Conservation (phyloP, 1,284 basidiomycete genomes). For the Apiotrichum sp. region DNA sequence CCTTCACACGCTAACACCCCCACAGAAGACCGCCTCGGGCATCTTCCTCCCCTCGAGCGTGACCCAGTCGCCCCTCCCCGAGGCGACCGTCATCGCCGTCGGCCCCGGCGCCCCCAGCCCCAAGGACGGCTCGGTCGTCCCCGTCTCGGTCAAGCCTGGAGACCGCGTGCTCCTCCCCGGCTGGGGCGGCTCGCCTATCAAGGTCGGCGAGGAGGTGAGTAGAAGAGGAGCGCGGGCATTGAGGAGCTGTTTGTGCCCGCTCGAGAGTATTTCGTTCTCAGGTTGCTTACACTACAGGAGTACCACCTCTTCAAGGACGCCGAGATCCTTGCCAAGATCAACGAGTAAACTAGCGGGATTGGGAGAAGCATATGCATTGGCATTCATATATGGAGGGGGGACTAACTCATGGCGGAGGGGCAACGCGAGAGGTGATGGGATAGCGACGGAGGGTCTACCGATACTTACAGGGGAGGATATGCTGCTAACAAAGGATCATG, state of each 20-base stretch:
- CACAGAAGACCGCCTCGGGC: constrained; percentile 86
- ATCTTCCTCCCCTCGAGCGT: constrained; percentile 89
- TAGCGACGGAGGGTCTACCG: too few species aligned
- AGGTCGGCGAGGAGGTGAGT: constrained; percentile 91
- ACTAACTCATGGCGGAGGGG: too few species aligned
- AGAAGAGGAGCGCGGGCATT: too few species aligned
- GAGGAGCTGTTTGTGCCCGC: too few species aligned
- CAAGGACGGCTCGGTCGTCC: constrained; percentile 74
- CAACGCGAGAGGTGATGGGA: too few species aligned
- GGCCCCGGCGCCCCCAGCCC: constrained; percentile 80
- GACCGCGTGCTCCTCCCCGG: constrained; percentile 90
- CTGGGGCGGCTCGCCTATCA: constrained; percentile 96
- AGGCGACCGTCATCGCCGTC: constrained; percentile 92
- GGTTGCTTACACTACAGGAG: constrained; percentile 55
- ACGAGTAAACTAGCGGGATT: constrained; percentile 57
- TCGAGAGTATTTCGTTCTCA: background rate
- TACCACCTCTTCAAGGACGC: constrained; percentile 92
- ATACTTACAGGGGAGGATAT: too few species aligned
- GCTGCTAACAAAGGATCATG: too few species aligned
- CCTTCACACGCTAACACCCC: background rate
- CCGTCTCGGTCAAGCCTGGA: constrained; percentile 74
- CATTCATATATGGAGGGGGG: background rate
- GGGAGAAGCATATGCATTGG: constrained; percentile 3
- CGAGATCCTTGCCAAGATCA: constrained; percentile 95
- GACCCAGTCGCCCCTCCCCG: constrained; percentile 76